Evolutionary conservation across 2,329 filamentous ascomycete genomes (phyloP).

Genomic region (Chaetomiaceae sp.): DNA sequence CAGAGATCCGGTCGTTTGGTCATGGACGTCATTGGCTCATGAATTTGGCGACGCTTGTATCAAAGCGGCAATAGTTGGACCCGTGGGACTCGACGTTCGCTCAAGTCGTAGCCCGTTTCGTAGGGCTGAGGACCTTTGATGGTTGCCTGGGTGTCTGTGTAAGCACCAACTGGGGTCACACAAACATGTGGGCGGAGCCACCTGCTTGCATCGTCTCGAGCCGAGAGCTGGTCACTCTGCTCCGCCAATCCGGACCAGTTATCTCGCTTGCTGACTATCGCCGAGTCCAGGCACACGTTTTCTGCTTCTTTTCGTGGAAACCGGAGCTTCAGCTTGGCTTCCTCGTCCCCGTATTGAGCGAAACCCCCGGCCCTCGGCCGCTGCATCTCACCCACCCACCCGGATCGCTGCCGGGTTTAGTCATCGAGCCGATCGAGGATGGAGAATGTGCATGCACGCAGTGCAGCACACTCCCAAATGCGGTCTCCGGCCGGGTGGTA

Average conservation of each 20-base stretch:
- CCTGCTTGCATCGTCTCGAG: constrained; percentile 9
- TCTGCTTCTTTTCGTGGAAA: constrained; percentile 6
- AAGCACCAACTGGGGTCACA: constrained; percentile 12
- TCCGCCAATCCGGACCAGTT: constrained; percentile 6
- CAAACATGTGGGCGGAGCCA: constrained; percentile 10
- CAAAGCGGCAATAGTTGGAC: constrained; percentile 7
- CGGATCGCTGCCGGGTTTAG: constrained; percentile 9
- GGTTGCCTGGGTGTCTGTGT: constrained; percentile 19
- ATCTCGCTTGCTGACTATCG: constrained; percentile 10
- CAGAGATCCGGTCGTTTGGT: constrained; percentile 13
- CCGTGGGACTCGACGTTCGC: constrained; percentile 4
- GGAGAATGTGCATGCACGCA: constrained; percentile 10
- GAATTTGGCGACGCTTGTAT: background rate
- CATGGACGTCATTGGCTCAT: constrained; percentile 7
- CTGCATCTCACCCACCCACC: background rate
- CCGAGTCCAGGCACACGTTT: constrained; percentile 7
- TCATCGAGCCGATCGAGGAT: constrained; percentile 6
- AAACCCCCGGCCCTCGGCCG: background rate
- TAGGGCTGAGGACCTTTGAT: background rate
- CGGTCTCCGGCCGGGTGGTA: constrained; percentile 13
- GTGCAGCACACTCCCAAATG: background rate
- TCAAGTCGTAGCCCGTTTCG: background rate
- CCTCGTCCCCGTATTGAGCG: background rate
- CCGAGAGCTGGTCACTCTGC: constrained; percentile 1
- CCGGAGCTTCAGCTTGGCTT: background rate